phyloP scores from a whole-genome alignment of 2,329 filamentous ascomycete genomes.

The Fusarium pseudoanthophilum region DNA sequence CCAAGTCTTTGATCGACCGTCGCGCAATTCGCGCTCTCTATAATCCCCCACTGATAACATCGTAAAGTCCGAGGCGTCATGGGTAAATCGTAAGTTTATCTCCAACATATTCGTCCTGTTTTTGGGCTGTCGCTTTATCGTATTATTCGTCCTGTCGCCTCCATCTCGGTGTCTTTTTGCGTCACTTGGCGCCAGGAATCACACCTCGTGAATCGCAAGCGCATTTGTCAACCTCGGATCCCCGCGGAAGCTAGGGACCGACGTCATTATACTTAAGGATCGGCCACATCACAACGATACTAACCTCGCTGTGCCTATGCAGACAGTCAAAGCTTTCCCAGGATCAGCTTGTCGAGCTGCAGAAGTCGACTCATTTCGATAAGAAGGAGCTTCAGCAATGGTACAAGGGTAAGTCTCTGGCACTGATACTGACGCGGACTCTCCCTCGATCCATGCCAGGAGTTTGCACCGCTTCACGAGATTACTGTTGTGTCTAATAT shows the following conservation, averaged over 20 bases:
- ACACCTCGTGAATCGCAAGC: constrained; percentile 25
- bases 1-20: constrained; percentile 19
- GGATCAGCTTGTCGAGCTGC: constrained; percentile 93
- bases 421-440: neutral
- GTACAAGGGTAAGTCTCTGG: constrained; percentile 85
- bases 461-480: neutral
- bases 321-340: constrained; percentile 99
- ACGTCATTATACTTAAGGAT: constrained; percentile 41
- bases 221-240: constrained; percentile 36
- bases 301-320: constrained; percentile 36
- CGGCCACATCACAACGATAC: constrained; percentile 19
- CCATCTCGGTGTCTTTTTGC: constrained; percentile 11
- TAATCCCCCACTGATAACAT: constrained; percentile 23
- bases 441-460: neutral
- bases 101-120: neutral
- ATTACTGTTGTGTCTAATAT: constrained; percentile 27
- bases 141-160: neutral
- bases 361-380: constrained; percentile 98
- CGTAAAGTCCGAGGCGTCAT: constrained; percentile 46
- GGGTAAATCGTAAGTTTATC: constrained; percentile 66
- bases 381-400: constrained; percentile 99
- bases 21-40: constrained; percentile 45
- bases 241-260: constrained; percentile 34
- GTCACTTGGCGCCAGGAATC: constrained; percentile 24
- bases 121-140: neutral